These are phyloP conservation scores for Euptelea pleiosperma DNA, from an alignment of 164 flowering plant species.

Conservation along the genomic window DNA sequence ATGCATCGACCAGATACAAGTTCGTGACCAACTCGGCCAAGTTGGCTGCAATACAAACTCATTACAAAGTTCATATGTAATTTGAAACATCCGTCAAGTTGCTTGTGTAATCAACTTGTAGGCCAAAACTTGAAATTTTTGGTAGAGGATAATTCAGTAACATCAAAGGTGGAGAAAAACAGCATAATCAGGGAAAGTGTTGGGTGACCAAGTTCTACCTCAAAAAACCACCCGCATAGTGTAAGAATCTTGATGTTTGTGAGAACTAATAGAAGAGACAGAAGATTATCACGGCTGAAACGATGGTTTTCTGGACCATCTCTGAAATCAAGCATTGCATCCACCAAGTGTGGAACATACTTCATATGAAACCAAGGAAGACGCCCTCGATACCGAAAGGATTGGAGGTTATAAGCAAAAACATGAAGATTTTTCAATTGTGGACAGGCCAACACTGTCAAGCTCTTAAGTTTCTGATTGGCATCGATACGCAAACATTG, in stretches of 20 bases:
- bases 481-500: slow-evolving; percentile 1
- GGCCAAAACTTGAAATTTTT: too few species aligned
- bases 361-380: slow-evolving; percentile 9
- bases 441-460: slow-evolving; percentile 12
- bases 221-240: slow-evolving; percentile 17
- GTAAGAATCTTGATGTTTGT: slow-evolving; percentile 3
- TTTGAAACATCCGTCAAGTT: too few species aligned
- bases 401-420: not conserved
- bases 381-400: not conserved
- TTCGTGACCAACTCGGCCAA: too few species aligned
- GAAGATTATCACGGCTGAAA: not conserved
- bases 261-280: not conserved
- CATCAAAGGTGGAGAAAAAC: not conserved
- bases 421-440: not conserved
- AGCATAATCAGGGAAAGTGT: too few species aligned
- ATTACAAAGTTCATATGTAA: too few species aligned
- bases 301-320: slow-evolving; percentile 1
- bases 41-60: too few species aligned
- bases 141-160: too few species aligned
- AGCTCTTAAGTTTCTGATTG: too few species aligned
- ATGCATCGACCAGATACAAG: too few species aligned
- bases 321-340: slow-evolving; percentile 12
- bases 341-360: slow-evolving; percentile 2
- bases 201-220: slow-evolving; percentile 3
- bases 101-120: too few species aligned